Evolutionary conservation across 352 stramenopile species (phyloP).

Genomic region (Phytopythium vexans): DNA sequence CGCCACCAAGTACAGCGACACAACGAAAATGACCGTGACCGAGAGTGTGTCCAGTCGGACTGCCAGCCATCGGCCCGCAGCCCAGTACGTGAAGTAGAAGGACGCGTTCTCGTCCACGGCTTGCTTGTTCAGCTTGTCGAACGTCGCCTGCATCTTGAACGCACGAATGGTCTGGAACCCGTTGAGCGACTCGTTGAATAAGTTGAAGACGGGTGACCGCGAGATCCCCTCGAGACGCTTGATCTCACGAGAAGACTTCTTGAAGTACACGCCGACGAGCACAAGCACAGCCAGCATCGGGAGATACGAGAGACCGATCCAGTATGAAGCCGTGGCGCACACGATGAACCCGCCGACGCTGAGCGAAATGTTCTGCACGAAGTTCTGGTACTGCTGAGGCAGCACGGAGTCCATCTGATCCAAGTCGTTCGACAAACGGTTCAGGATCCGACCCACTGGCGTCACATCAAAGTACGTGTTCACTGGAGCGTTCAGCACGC

Average conservation of each 20-base stretch:
- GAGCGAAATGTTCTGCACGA: conserved; percentile 25
- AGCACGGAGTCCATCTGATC: conserved; percentile 46
- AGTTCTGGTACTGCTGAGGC: conserved; percentile 32
- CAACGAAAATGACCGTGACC: conserved; percentile 84
- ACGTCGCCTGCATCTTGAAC: conserved; percentile 62
- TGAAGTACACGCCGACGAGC: conserved; percentile 76
- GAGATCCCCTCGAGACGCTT: conserved; percentile 92
- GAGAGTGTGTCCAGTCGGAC: conserved; percentile 84
- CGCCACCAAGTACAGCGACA: conserved; percentile 85
- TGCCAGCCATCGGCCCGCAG: conserved; percentile 87
- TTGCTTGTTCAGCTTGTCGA: conserved; percentile 28
- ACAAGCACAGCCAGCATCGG: conserved; percentile 45
- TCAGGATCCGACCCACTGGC: conserved; percentile 46
- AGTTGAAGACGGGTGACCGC: conserved; percentile 89
- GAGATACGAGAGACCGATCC: conserved; percentile 45
- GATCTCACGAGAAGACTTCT: conserved; percentile 77
- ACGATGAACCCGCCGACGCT: conserved; percentile 37
- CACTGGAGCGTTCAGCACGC: conserved; percentile 37
- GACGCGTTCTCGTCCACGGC: conserved; percentile 37
- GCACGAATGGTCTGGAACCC: conserved; percentile 91
- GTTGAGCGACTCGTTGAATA: conserved; percentile 91
- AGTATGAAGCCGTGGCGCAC: conserved; percentile 28
- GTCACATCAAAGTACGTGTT: conserved; percentile 56
- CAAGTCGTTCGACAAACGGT: conserved; percentile 55
- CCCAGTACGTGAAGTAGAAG: conserved; percentile 42